A percentile compares a stretch with the other conserved stretches of the same genome.
Conservation (phyloP, 2,329 filamentous ascomycete species). For the Verticillium tricorpus region DNA sequence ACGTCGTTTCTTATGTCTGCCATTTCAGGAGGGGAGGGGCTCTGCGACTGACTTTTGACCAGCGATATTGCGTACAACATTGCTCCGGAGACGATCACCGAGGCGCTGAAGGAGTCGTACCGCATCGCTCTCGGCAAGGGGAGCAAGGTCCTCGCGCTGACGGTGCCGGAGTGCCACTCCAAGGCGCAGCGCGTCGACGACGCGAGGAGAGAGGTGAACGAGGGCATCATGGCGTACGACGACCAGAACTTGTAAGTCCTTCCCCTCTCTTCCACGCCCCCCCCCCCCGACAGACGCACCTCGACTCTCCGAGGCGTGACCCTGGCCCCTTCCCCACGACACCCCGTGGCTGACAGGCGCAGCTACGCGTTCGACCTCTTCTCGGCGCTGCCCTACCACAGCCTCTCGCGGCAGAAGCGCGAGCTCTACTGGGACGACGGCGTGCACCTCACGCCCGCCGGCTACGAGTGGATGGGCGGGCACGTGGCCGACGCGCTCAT, state of each 20-base stretch:
- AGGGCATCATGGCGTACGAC: slow-evolving; percentile 43
- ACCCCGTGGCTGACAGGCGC: too few relatives aligned
- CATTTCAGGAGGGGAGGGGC: not conserved
- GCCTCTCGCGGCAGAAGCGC: slow-evolving; percentile 40
- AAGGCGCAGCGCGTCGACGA: slow-evolving; percentile 12
- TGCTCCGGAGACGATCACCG: slow-evolving; percentile 37
- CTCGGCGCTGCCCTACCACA: slow-evolving; percentile 47
- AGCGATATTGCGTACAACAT: slow-evolving; percentile 46
- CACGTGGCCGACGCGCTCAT: slow-evolving; percentile 50
- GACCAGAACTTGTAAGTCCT: slow-evolving; percentile 47
- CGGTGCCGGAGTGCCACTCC: slow-evolving; percentile 49
- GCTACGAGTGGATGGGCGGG: slow-evolving; percentile 60
- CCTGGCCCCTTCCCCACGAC: not conserved
- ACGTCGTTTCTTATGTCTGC: slow-evolving; percentile 12
- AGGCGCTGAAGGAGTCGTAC: slow-evolving; percentile 46
- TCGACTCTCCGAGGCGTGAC: too few relatives aligned
- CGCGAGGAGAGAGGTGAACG: slow-evolving; percentile 44
- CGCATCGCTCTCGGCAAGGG: slow-evolving; percentile 41
- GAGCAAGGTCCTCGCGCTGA: slow-evolving; percentile 57
- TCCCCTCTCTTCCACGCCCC: too few relatives aligned
- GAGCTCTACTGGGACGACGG: slow-evolving; percentile 56
- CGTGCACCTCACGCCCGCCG: slow-evolving; percentile 52
- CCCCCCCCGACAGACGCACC: too few relatives aligned
- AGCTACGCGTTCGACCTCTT: slow-evolving; percentile 56
- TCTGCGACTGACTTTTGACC: not conserved